Evolutionary conservation across 225 moss, liverwort and hornwort species (phyloP), one percentile per base, ranked within the genome.

Genomic region (Bryum argenteum): DNA sequence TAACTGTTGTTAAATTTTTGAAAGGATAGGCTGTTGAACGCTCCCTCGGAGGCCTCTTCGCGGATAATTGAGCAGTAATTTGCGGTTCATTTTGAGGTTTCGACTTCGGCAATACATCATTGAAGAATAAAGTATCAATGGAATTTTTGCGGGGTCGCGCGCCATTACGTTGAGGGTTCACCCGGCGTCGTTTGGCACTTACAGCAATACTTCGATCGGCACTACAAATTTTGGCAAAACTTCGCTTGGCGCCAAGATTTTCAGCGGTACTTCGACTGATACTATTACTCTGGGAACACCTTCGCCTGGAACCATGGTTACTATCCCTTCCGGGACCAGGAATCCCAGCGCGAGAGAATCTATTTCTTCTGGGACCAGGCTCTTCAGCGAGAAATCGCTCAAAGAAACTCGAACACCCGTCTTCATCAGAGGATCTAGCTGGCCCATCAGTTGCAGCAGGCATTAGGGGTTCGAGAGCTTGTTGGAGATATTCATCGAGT

Each of bases 111-210:
- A 28, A 77, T 43, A 14, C 41, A 72, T 52, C 77, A 54, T 21
- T 18, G 13, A n/a, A 51, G 24, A 24, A n/a, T n/a, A n/a, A n/a
- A 7, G 23, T 42, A 37, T 56, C 18, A 70, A 58, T 57, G 51
- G 76, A 10, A 61, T 19, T 52, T 60, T 69, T 77, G 69, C 13
- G 22, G 20, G 5, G 33, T 33, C 33, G 33, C 33, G 5, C 33
- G 5, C 33, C 33, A 33, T 18, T 54, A 67, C 63, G 41, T 56
- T 11, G 58, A 69, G n/a, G 17, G 38, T 20, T 52, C 16, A 40
- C 44, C 58, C 75, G 73, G 26, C 61, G 65, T 20, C 78, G 87
- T 70, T 78, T 86, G 42, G 53, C 44, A 62, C 47, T 60, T 65
- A 38, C 82, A 68, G 67, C 16, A 52, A 20, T 26, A 23, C 57